A percentile compares a stretch with the other conserved stretches of the same genome.
These are phyloP conservation scores for Fonsecaea erecta DNA, from an alignment of 2,329 filamentous ascomycete species.

Conservation along the genomic window DNA sequence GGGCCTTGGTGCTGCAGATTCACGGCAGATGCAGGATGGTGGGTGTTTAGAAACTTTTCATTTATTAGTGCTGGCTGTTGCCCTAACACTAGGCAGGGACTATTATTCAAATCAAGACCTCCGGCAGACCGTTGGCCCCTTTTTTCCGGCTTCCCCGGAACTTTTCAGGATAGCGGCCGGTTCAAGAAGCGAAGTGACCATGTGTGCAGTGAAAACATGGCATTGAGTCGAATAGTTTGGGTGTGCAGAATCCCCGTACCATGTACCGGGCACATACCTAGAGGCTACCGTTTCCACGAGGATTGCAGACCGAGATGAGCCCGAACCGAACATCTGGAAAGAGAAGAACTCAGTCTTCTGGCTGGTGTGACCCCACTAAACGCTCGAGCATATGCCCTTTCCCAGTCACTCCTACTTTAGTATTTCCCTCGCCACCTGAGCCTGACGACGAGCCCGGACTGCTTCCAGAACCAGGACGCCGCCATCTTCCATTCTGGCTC, in stretches of 20 bases:
- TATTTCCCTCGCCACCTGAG: slow-evolving; percentile 9
- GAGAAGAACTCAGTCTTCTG: no score
- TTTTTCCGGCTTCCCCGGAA: not conserved
- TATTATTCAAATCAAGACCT: not conserved
- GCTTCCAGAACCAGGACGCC: slow-evolving; percentile 22
- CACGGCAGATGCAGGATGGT: not conserved
- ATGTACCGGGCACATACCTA: no score
- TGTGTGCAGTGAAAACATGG: not conserved
- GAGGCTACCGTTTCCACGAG: not conserved
- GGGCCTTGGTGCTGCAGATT: not conserved
- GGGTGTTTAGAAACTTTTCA: not conserved
- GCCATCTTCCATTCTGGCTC: slow-evolving; percentile 21
- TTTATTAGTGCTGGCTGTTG: not conserved
- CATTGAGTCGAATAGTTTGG: not conserved
- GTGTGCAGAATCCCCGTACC: not conserved
- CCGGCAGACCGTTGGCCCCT: no score
- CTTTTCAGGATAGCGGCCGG: not conserved
- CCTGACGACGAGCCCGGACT: slow-evolving; percentile 17
- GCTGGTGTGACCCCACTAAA: no score
- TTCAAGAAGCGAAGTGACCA: not conserved
- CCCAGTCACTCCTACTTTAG: no score
- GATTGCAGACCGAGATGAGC: no score
- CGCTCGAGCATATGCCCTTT: no score
- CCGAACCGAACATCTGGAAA: no score
- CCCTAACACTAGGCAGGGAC: not conserved